Evolutionary conservation across 805 yeast species (phyloP).

Genomic region (Komagataella mondaviorum): DNA sequence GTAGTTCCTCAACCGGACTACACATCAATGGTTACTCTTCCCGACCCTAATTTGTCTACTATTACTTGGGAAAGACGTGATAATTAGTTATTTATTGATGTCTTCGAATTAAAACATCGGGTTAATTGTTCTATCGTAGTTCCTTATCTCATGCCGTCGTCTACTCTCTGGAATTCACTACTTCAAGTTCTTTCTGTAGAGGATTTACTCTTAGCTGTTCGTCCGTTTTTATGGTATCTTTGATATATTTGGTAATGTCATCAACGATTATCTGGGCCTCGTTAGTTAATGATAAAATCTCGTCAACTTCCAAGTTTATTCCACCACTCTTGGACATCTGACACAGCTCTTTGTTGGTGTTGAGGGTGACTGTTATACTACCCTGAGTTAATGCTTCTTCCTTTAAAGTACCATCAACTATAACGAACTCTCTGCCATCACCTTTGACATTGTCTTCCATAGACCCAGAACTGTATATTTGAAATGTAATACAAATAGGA

Average conservation of each 20-base stretch:
- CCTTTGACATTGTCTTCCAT: conserved; percentile 63
- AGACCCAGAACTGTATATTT: conserved; percentile 62
- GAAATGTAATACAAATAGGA: conserved; percentile 82
- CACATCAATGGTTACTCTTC: conserved; percentile 88
- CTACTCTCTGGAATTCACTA: conserved; percentile 16
- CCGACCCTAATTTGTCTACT: conserved; percentile 51
- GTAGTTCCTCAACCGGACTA: conserved; percentile 61
- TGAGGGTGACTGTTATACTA: conserved; percentile 70
- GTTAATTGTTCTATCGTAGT: background rate
- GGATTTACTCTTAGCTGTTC: conserved; percentile 15
- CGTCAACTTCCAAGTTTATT: conserved; percentile 59
- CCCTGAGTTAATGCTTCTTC: conserved; percentile 77
- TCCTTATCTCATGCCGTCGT: background rate
- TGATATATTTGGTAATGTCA: conserved; percentile 49
- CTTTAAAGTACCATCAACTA: conserved; percentile 62
- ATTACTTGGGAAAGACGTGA: conserved; percentile 60
- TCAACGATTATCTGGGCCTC: conserved; percentile 55
- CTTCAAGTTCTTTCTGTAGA: conserved; percentile 13
- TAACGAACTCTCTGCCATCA: conserved; percentile 43
- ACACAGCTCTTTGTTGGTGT: conserved; percentile 82
- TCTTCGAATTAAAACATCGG: background rate
- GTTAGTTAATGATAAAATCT: conserved; percentile 54
- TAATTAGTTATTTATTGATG: conserved; percentile 1
- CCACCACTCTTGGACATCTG: conserved; percentile 91
- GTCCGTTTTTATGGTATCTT: conserved; percentile 39